These are phyloP conservation scores for Boletus eberwhitei DNA, from an alignment of 768 basidiomycete species.

Conservation along the genomic window DNA sequence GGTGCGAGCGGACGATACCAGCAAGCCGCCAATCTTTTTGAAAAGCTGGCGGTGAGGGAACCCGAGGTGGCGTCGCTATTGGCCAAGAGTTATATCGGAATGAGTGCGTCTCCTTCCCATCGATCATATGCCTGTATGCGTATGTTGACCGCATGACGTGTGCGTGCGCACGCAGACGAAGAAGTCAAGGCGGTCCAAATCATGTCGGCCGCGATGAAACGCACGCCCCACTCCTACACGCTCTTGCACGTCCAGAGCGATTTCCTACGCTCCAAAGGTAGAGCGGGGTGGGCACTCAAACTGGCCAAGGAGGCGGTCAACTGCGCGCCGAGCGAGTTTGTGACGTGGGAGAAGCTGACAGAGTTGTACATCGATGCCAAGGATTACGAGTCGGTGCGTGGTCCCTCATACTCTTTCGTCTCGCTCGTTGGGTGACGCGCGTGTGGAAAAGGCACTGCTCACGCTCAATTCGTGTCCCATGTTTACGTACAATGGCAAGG, in stretches of 20 bases:
- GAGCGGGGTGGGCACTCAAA: constrained; percentile 84
- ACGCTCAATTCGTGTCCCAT: constrained; percentile 99
- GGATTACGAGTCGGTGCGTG: constrained; percentile 67
- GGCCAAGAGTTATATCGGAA: constrained; percentile 89
- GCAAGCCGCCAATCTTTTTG: constrained; percentile 89
- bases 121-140: neutral
- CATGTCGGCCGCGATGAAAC: constrained; percentile 76
- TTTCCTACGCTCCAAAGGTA: constrained; percentile 84
- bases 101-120: constrained; percentile 64
- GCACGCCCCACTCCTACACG: constrained; percentile 90
- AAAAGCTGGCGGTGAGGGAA: constrained; percentile 80
- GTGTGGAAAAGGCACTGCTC: constrained; percentile 56
- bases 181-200: constrained; percentile 98
- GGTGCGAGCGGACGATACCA: constrained; percentile 87
- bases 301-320: constrained; percentile 95
- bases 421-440: neutral
- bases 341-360: constrained; percentile 98
- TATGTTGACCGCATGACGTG: neutral
- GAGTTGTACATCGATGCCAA: constrained; percentile 90
- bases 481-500: constrained; percentile 98
- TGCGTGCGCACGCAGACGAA: constrained; percentile 59
- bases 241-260: constrained; percentile 94
- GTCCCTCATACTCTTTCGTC: neutral
- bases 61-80: constrained; percentile 88
- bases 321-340: constrained; percentile 97